Conservation (phyloP, 106 monocot genomes). For the Apostasia shenzhenica region DNA sequence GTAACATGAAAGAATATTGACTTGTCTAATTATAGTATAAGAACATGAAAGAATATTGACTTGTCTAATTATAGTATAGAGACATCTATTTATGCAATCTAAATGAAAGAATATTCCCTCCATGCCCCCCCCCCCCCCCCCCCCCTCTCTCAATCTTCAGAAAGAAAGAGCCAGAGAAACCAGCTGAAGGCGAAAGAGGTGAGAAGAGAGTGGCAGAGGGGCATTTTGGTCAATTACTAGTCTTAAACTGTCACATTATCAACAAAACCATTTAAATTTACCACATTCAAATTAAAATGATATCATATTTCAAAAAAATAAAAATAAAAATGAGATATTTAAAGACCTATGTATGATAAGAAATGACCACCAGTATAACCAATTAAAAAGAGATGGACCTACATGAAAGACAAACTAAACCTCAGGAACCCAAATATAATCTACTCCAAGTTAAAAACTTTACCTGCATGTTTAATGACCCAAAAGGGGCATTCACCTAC, state of each 20-base stretch:
- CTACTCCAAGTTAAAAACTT: slow-evolving; percentile 17
- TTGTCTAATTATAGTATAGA: too few relatives aligned
- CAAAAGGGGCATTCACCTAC: slow-evolving; percentile 2
- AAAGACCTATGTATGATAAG: slow-evolving; percentile 35
- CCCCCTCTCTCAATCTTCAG: not conserved
- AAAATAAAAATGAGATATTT: slow-evolving; percentile 28
- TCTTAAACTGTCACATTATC: not conserved
- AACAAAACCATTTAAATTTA: not conserved
- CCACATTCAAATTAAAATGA: slow-evolving; percentile 7
- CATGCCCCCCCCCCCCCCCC: too few relatives aligned
- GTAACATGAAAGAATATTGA: not conserved
- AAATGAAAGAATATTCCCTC: not conserved
- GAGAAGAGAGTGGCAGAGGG: not conserved
- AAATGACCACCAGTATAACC: slow-evolving; percentile 25
- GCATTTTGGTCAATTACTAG: not conserved
- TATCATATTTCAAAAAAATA: not conserved
- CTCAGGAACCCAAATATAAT: slow-evolving; percentile 71
- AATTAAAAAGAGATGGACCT: slow-evolving; percentile 13
- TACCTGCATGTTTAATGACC: slow-evolving; percentile 10
- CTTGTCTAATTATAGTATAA: not conserved
- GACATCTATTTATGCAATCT: not conserved
- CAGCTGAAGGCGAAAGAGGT: not conserved
- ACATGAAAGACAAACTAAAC: slow-evolving; percentile 23
- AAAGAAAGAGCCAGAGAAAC: not conserved
- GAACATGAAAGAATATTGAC: not conserved